Base-by-base conservation (phyloP, 208 protist species). In the Endotrypanum monterogeii region DNA sequence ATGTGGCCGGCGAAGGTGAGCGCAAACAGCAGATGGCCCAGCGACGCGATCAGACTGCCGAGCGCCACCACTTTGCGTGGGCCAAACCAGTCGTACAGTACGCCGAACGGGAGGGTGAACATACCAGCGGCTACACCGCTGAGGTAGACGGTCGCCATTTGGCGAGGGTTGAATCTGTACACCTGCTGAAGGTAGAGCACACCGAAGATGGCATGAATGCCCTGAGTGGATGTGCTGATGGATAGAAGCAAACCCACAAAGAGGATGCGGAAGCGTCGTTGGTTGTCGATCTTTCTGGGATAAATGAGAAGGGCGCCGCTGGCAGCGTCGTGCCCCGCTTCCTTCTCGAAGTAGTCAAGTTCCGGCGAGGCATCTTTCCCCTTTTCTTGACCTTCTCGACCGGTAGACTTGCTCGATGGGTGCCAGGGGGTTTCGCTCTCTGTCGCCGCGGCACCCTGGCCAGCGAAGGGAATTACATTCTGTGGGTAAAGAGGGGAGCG, bases 1-100 rank as follows among this genome's bases (percentile, higher is more conserved):
- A 92, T 80, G 32, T 71, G 28, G 41, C 71, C 83, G 55, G 28
- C 41, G 62, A 93, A 93, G 37, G 48, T 79, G 25, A 90, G 74
- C 3, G 74, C 83, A 4, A 90, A 79, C 56, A 83, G 71, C 0
- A 84, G 39, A 37, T 74, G 63, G n/a, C 82, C 83, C 20, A 89
- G 41, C n/a, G 67, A 48, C 23, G 71, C 66, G 32, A 87, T 76
- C 56, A 74, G 32, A n/a, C 76, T 69, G 66, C 50, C 61, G 37
- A 68, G 32, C 16, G 76, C 67, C 37, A 76, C 58, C 48, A 60
- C 54, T 46, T 80, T 23, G 16, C 83, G 83, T 3, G 78, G 83
- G 7, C 72, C 83, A 44, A 77, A 82, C 46, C 57, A 80, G 73
- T 87, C 83, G 76, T 84, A 84, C 35, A 87, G 76, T 44, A 71